Evolutionary conservation across 495 filamentous ascomycete genomes (phyloP), one percentile per base, ranked within the genome.

Genomic region (Hypoxylon intermedium): DNA sequence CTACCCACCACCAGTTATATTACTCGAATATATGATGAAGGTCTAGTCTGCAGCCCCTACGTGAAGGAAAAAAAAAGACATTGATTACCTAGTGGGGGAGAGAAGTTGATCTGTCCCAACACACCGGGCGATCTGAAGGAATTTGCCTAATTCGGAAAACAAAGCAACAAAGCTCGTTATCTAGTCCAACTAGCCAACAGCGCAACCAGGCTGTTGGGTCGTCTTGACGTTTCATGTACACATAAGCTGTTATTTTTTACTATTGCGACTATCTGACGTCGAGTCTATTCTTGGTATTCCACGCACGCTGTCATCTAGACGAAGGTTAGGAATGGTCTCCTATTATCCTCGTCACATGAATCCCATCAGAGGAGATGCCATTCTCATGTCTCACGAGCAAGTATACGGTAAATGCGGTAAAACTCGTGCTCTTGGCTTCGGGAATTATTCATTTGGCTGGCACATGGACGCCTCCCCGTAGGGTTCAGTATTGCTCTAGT

Each of bases 191-290:
- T 26, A 12, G 19, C 11, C 12, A 45, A 37, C 45, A 49, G 28
- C 55, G 40, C 38, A 56, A 51, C 61, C 61, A 52, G 31, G 43
- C 55, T 26, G 44, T 60, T 53, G 61, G 55, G 54, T 59, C 50
- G 40, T 11, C 38, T 31, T 40, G 18, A 46, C 30, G 34, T 26
- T 49, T 51, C 45, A 45, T 41, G 7, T 40, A 24, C 21, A 46
- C 9, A 26, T 26, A 26, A 26, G 4, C 7, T 26, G 24, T 7
- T 26, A 7, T 26, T 7, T 3, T 26, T 4, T 26, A 26, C 7
- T 7, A 26, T 26, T 26, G 7, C 24, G 24, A 26, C 24, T 26
- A 26, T 26, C 24, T 4, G 24, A 26, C 7, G n/a, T n/a, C n/a
- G n/a, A n/a, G n/a, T n/a, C n/a, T n/a, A n/a, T n/a, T n/a, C n/a